These are phyloP conservation scores for Phyllostachys edulis DNA, from an alignment of 176 grass and related monocot species.

Conservation along the genomic window DNA sequence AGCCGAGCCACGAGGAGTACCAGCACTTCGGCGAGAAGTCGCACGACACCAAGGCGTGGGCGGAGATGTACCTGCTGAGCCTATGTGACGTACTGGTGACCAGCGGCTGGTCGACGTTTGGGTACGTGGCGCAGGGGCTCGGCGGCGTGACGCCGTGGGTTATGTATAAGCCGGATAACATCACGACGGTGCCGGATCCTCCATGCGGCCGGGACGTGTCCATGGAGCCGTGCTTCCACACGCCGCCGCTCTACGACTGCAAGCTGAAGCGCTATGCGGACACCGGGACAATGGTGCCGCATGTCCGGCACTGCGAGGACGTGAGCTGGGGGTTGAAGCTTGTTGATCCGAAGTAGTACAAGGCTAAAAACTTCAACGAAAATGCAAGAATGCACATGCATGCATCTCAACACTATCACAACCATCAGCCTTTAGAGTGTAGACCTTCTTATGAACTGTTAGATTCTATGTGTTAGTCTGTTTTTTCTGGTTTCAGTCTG, in stretches of 20 bases:
- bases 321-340: constrained; percentile 40
- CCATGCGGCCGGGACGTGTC: constrained; percentile 30
- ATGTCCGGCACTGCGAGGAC: constrained; percentile 61
- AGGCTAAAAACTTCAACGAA: too few species aligned
- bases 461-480: too few species aligned
- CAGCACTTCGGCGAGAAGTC: constrained; percentile 14
- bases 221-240: constrained; percentile 66
- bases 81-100: constrained; percentile 40
- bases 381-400: too few species aligned
- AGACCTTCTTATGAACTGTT: too few species aligned
- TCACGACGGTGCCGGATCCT: not conserved
- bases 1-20: constrained; percentile 53
- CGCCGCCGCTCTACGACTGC: constrained; percentile 52
- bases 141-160: constrained; percentile 44
- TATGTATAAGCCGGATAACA: too few species aligned
- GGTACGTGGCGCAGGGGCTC: constrained; percentile 52
- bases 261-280: constrained; percentile 24
- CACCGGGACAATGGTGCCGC: constrained; percentile 20
- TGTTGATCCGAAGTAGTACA: not conserved
- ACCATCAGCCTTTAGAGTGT: too few species aligned
- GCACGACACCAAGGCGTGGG: constrained; percentile 47
- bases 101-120: constrained; percentile 43
- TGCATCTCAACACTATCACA: too few species aligned
- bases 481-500: too few species aligned
- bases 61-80: constrained; percentile 54